Conservation (phyloP, 306 rosid species). For the Begonia loranthoides region DNA sequence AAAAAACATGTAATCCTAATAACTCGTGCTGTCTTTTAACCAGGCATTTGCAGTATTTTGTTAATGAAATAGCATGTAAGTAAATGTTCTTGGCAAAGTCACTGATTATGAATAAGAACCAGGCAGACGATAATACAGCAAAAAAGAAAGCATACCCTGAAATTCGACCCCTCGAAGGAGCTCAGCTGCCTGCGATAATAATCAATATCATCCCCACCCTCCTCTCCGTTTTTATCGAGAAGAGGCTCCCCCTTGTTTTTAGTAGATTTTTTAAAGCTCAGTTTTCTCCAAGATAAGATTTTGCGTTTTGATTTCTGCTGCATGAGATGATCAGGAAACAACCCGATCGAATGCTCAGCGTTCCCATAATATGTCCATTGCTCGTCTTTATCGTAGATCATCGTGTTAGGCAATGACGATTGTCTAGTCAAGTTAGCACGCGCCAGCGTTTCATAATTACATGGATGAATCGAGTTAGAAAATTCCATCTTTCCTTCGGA, state of each 20-base stretch:
- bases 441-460: slow-evolving; percentile 19
- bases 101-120: neutral
- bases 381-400: slow-evolving; percentile 10
- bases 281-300: slow-evolving; percentile 21
- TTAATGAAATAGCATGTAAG: no score
- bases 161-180: slow-evolving; percentile 13
- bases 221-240: slow-evolving; percentile 21
- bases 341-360: slow-evolving; percentile 4
- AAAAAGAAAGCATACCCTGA: slow-evolving; percentile 10
- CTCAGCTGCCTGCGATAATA: slow-evolving; percentile 23
- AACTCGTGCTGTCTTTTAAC: no score
- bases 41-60: no score
- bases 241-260: slow-evolving; percentile 27
- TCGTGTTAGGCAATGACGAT: slow-evolving; percentile 2
- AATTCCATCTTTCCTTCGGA: slow-evolving; percentile 7
- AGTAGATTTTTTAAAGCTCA: slow-evolving; percentile 19
- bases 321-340: neutral
- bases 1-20: no score
- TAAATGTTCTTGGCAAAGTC: neutral
- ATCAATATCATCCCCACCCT: slow-evolving; percentile 32
- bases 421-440: slow-evolving; percentile 17
- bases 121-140: neutral
- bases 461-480: slow-evolving; percentile 7
- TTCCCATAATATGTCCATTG: slow-evolving; percentile 17
- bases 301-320: slow-evolving; percentile 10